These are phyloP conservation scores for Tothia fuscella DNA, from an alignment of 2,329 filamentous ascomycete species.

Conservation along the genomic window DNA sequence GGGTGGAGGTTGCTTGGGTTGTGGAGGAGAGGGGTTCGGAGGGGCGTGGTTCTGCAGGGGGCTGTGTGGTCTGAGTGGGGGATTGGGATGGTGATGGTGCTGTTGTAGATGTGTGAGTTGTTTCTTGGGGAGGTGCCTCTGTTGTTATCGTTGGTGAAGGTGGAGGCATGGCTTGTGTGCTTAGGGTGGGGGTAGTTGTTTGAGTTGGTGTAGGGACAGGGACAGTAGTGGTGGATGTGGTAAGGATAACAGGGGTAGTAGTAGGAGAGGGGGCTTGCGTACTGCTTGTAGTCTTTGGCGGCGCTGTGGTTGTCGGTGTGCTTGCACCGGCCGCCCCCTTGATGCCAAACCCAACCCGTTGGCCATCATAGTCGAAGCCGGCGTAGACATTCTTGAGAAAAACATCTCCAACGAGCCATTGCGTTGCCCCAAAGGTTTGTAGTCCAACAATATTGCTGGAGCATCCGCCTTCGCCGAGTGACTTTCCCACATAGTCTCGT, in stretches of 20 bases:
- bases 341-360: constrained; percentile 41
- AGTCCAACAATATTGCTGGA: constrained; percentile 64
- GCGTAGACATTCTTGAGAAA: constrained; percentile 86
- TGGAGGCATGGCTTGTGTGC: not conserved
- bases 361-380: constrained; percentile 66
- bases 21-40: too few relatives aligned
- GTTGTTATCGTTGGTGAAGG: too few relatives aligned
- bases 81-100: too few relatives aligned
- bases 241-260: not conserved
- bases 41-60: too few relatives aligned
- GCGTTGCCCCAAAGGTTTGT: constrained; percentile 46
- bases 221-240: not conserved
- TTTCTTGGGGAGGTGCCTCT: too few relatives aligned
- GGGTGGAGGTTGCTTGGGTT: too few relatives aligned
- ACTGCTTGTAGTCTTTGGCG: not conserved
- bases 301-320: not conserved
- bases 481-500: constrained; percentile 55
- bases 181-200: not conserved
- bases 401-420: constrained; percentile 75
- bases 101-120: too few relatives aligned
- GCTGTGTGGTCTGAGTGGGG: too few relatives aligned
- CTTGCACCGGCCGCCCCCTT: not conserved
- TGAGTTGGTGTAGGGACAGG: not conserved
- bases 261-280: not conserved
- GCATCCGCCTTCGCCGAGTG: constrained; percentile 25